Conservation (phyloP, 805 yeast species). For the Candida boidinii region DNA sequence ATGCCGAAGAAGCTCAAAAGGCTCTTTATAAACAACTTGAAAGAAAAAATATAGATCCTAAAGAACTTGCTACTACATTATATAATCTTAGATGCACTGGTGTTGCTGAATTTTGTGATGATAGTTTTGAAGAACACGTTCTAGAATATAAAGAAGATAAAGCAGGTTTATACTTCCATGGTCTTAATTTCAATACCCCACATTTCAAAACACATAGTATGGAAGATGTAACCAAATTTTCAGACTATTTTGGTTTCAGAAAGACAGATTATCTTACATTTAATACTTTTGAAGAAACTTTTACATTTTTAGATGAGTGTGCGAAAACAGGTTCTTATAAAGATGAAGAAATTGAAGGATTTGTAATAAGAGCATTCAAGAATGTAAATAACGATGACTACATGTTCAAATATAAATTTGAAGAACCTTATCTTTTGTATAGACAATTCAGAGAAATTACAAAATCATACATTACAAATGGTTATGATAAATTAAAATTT, state of each 20-base stretch:
- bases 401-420: conserved; percentile 90
- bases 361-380: conserved; percentile 55
- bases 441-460: conserved; percentile 89
- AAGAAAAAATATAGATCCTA: conserved; percentile 26
- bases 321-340: conserved; percentile 64
- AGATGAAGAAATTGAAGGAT: conserved; percentile 80
- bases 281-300: conserved; percentile 31
- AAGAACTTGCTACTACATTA: conserved; percentile 49
- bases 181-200: conserved; percentile 64
- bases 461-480: conserved; percentile 37
- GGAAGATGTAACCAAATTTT: conserved; percentile 51
- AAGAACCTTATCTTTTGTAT: conserved; percentile 88
- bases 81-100: conserved; percentile 59
- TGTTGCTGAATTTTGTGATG: conserved; percentile 90
- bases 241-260: conserved; percentile 61
- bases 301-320: conserved; percentile 44
- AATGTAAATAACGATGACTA: conserved; percentile 31
- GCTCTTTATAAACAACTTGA: conserved; percentile 49
- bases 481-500: conserved; percentile 26
- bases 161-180: conserved; percentile 87
- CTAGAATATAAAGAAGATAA: conserved; percentile 55
- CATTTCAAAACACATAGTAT: conserved; percentile 59
- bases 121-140: conserved; percentile 88
- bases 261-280: conserved; percentile 39
- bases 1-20: conserved; percentile 63